phyloP scores from a whole-genome alignment of 352 stramenopile species.

The Pythium folliculosum region DNA sequence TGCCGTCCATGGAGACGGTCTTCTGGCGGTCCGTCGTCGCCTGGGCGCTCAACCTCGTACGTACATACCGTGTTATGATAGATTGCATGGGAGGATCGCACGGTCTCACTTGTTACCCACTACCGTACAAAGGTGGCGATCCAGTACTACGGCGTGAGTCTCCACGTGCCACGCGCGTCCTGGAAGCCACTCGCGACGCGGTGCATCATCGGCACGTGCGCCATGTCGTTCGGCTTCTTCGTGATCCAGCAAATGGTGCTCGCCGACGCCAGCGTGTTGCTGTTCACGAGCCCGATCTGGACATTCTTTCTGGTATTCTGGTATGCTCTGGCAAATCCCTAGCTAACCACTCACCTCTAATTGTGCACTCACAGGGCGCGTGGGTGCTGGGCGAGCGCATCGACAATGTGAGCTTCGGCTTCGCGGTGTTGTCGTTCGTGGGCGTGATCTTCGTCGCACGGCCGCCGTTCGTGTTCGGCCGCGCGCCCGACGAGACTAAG shows the following conservation, averaged over 20 bases:
- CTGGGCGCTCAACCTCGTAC: slow-evolving; percentile 23
- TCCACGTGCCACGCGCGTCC: slow-evolving; percentile 43
- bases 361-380: slow-evolving; percentile 28
- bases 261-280: slow-evolving; percentile 62
- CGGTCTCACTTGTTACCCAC: no score
- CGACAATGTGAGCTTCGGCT: slow-evolving; percentile 33
- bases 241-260: slow-evolving; percentile 61
- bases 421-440: slow-evolving; percentile 43
- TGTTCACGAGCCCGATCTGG: slow-evolving; percentile 64
- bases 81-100: no score
- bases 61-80: no score
- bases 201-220: slow-evolving; percentile 45
- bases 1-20: slow-evolving; percentile 61
- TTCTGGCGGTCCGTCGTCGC: slow-evolving; percentile 70
- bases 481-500: slow-evolving; percentile 22
- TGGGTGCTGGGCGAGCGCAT: slow-evolving; percentile 48
- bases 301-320: slow-evolving; percentile 68
- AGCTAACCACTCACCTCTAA: no score
- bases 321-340: no score
- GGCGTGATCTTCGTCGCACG: slow-evolving; percentile 49
- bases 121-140: no score
- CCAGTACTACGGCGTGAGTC: slow-evolving; percentile 24
- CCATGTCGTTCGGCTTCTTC: slow-evolving; percentile 53
- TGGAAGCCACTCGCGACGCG: slow-evolving; percentile 39
- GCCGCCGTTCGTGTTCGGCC: slow-evolving; percentile 49